Conservation (phyloP, 2,329 filamentous ascomycete species). For the Graphium sp. region DNA sequence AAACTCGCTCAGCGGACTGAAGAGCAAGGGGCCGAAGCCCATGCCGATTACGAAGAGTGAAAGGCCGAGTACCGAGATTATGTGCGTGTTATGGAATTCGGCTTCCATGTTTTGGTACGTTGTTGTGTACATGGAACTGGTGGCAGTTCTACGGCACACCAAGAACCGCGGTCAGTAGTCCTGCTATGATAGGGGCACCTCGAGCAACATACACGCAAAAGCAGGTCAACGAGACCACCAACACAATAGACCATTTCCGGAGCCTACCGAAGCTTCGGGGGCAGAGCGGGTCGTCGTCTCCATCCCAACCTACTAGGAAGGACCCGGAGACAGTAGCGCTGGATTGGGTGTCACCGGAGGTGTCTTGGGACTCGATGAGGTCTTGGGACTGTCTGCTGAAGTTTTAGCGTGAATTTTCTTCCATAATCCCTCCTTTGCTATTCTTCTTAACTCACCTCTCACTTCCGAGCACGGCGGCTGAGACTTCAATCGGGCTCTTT, state of each 20-base stretch:
- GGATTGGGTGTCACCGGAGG: no score
- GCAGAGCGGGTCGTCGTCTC: constrained; percentile 54
- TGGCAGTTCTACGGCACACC: constrained; percentile 59
- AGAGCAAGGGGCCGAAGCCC: constrained; percentile 43
- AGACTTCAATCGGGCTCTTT: no score
- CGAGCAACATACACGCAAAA: constrained; percentile 81
- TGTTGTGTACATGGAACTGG: constrained; percentile 76
- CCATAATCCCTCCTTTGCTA: no score
- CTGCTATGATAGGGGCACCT: no score
- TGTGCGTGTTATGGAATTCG: constrained; percentile 55
- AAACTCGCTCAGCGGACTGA: constrained; percentile 55
- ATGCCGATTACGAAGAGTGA: constrained; percentile 70
- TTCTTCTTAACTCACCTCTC: no score
- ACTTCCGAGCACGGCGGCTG: no score
- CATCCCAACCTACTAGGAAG: constrained; percentile 49
- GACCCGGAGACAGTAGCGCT: no score
- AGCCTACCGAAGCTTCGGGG: constrained; percentile 49
- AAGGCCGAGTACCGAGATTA: constrained; percentile 65
- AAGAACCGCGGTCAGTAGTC: no score
- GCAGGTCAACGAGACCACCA: constrained; percentile 57
- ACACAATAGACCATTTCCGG: constrained; percentile 67
- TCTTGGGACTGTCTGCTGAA: no score
- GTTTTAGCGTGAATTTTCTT: no score
- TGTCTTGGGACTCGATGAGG: no score
- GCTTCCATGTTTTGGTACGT: constrained; percentile 63